These are phyloP conservation scores for Conticribra weissflogii DNA, from an alignment of 108 stramenopile genomes.

Conservation along the genomic window DNA sequence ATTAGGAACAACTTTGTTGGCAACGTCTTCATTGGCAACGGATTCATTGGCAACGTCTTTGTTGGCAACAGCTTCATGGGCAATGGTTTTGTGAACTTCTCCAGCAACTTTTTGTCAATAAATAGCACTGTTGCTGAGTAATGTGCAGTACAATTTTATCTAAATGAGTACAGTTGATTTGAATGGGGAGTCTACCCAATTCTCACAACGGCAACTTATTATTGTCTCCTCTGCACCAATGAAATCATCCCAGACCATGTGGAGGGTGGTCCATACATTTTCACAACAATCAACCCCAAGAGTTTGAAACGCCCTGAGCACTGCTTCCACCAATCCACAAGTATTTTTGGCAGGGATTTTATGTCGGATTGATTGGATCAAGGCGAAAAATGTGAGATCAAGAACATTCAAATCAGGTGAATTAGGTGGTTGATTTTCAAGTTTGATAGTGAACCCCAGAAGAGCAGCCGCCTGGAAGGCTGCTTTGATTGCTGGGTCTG, in stretches of 20 bases:
- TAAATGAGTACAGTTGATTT: constrained; percentile 16
- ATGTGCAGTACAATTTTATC: no score
- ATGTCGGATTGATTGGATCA: constrained; percentile 22
- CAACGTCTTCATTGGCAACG: no score
- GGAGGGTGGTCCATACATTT: constrained; percentile 17
- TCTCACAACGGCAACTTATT: neutral
- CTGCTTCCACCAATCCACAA: neutral
- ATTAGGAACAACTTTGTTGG: no score
- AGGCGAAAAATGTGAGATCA: constrained; percentile 18
- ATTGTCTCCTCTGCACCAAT: constrained; percentile 6
- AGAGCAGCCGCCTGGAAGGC: neutral
- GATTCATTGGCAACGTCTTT: no score
- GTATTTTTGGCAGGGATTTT: constrained; percentile 11
- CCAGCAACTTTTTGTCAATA: no score
- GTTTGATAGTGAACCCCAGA: neutral
- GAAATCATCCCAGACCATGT: constrained; percentile 10
- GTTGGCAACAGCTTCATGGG: no score
- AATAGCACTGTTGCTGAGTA: no score
- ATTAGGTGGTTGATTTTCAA: constrained; percentile 9
- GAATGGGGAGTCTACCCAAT: constrained; percentile 1
- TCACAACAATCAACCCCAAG: constrained; percentile 4
- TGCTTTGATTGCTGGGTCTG: constrained; percentile 2
- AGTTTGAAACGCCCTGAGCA: neutral
- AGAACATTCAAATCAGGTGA: constrained; percentile 21
- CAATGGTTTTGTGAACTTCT: no score